Evolutionary conservation across 768 basidiomycete species (phyloP).

Genomic region (Rhizopogon vesiculosus): DNA sequence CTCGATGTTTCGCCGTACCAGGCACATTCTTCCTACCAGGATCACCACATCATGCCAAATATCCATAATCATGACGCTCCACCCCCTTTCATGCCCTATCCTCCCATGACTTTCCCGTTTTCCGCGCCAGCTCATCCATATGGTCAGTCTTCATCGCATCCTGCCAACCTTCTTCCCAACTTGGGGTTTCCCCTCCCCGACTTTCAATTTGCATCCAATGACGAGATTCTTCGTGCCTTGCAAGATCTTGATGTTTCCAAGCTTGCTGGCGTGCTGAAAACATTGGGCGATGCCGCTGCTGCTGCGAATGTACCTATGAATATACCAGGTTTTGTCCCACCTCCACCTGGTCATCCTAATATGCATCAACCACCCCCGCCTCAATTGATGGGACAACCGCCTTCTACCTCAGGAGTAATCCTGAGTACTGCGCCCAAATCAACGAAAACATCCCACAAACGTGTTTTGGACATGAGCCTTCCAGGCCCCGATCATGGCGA

Average conservation of each 20-base stretch:
- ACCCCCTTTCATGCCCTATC: constrained; percentile 23
- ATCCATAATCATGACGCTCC: constrained; percentile 11
- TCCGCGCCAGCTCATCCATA: constrained; percentile 18
- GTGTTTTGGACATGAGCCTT: constrained; percentile 39
- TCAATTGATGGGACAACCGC: constrained; percentile 35
- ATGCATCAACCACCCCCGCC: constrained; percentile 24
- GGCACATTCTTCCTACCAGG: constrained; percentile 30
- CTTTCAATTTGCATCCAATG: constrained; percentile 51
- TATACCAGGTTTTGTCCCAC: constrained; percentile 17
- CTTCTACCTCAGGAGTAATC: constrained; percentile 39
- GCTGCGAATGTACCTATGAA: constrained; percentile 32
- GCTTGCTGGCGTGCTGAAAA: constrained; percentile 62
- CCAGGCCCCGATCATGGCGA: constrained; percentile 37
- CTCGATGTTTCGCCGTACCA: constrained; percentile 22
- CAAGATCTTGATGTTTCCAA: constrained; percentile 68
- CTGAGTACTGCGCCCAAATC: constrained; percentile 35
- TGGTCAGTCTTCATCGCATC: constrained; percentile 24
- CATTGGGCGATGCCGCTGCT: constrained; percentile 54
- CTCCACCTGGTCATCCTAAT: constrained; percentile 17
- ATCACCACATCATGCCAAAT: constrained; percentile 24
- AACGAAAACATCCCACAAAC: constrained; percentile 30
- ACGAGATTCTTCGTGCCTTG: constrained; percentile 68
- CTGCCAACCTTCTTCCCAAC: constrained; percentile 11
- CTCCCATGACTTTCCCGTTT: constrained; percentile 24
- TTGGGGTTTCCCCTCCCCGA: constrained; percentile 25